Evolutionary conservation across 108 stramenopile species (phyloP), one percentile per base, ranked within the genome.

Genomic region (Chaetoceros muelleri): DNA sequence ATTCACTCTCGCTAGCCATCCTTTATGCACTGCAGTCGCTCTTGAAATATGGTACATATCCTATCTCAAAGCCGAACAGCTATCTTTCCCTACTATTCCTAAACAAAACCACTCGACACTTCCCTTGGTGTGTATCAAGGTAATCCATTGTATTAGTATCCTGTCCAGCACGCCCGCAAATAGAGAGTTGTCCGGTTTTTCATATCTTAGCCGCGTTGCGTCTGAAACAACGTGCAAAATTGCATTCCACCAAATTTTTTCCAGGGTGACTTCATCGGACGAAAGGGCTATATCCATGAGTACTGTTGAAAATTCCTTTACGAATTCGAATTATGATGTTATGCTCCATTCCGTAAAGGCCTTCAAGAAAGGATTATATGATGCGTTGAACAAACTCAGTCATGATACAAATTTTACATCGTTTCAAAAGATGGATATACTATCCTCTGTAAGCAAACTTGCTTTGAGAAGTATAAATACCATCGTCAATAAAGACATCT

Each of bases 351-450:
- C 65, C 1, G 65, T 53, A 20, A 82, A 82, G 31, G 49, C 62
- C 22, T 78, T 82, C 62, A 82, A 82, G 70, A 82, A 78, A 54
- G 26, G 53, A 19, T 67, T 82, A 16, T 71, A 72, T 56, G 26
- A 58, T 8, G 50, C 57, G 5, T 30, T 82, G 18, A 76, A 78
- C 34, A 1, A 48, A 7, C 2, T 66, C 24, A 18, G 26, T 26
- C 18, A n/a, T 26, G 26, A 26, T 26, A 26, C 5, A n/a, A 13
- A 26, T 18, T 54, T 18, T 3, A 7, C 28, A 54, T 26, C 3
- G 10, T 5, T 26, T 5, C 20, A 10, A 3, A 30, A 54, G 34
- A 40, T 40, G 13, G 34, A 40, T 40, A 40, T 40, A 5, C 13
- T 40, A 40, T 10, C 34, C 13, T 40, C 8, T 40, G 34, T 40